phyloP scores from a whole-genome alignment of 2,329 filamentous ascomycete species.

The Epichloe amarillans region DNA sequence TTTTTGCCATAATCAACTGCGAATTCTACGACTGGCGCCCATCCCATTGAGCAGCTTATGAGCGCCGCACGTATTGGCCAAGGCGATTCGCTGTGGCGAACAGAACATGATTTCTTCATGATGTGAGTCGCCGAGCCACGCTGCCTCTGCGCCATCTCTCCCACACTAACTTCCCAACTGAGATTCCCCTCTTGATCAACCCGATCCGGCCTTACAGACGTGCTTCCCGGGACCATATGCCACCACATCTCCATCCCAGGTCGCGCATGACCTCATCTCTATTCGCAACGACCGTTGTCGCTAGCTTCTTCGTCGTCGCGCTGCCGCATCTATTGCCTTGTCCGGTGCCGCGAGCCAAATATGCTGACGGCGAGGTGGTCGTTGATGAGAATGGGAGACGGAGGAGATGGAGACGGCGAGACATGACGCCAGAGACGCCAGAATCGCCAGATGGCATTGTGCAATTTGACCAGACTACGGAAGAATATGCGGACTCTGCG shows the following conservation, averaged over 20 bases:
- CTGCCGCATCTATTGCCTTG: conserved; percentile 86
- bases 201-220: background rate
- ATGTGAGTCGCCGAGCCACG: conserved; percentile 8
- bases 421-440: conserved; percentile 18
- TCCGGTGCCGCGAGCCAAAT: conserved; percentile 62
- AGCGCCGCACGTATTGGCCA: background rate
- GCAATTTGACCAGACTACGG: conserved; percentile 29
- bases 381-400: conserved; percentile 33
- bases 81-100: background rate
- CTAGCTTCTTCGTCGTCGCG: conserved; percentile 84
- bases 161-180: conserved; percentile 2
- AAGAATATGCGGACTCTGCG: conserved; percentile 20
- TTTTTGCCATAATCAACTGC: background rate
- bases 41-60: background rate
- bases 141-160: background rate
- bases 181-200: conserved; percentile 1
- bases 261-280: conserved; percentile 88
- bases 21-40: background rate
- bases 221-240: conserved; percentile 38
- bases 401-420: conserved; percentile 29
- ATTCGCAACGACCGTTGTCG: conserved; percentile 82
- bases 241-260: conserved; percentile 81
- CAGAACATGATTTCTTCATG: conserved; percentile 10
- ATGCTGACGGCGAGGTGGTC: conserved; percentile 53
- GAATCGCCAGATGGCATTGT: conserved; percentile 33